phyloP scores from a whole-genome alignment of 805 yeast genomes.

The Kazachstania martiniae region DNA sequence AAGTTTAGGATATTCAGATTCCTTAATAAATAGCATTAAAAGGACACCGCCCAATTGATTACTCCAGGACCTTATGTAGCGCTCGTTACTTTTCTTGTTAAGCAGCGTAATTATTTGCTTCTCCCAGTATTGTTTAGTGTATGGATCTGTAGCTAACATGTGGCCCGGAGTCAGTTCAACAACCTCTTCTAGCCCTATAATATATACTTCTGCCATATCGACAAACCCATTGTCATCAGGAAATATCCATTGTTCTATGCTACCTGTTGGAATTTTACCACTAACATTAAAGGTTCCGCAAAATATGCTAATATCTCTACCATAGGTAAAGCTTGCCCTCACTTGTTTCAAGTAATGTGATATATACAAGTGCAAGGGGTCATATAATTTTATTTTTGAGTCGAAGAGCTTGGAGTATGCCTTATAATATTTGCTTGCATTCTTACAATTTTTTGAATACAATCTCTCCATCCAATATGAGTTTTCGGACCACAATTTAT shows the following conservation, averaged over 20 bases:
- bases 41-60: slow-evolving; percentile 84
- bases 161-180: slow-evolving; percentile 76
- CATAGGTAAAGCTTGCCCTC: slow-evolving; percentile 44
- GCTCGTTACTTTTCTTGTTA: slow-evolving; percentile 29
- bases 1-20: slow-evolving; percentile 39
- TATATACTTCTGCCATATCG: slow-evolving; percentile 53
- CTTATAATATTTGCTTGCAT: slow-evolving; percentile 20
- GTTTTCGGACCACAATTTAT: slow-evolving; percentile 85
- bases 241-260: slow-evolving; percentile 67
- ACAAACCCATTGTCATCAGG: slow-evolving; percentile 35
- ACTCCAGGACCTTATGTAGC: slow-evolving; percentile 52
- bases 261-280: slow-evolving; percentile 50
- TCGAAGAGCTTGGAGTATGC: slow-evolving; percentile 20
- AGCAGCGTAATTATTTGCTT: slow-evolving; percentile 39
- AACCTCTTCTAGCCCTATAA: slow-evolving; percentile 82
- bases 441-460: slow-evolving; percentile 38
- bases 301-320: slow-evolving; percentile 51
- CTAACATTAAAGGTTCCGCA: slow-evolving; percentile 84
- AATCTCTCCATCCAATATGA: slow-evolving; percentile 76
- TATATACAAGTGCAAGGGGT: slow-evolving; percentile 81
- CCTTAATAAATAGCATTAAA: slow-evolving; percentile 54
- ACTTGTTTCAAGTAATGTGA: slow-evolving; percentile 48
- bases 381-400: slow-evolving; percentile 56
- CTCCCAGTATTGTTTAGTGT: slow-evolving; percentile 55
- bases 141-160: slow-evolving; percentile 67